Percentiles rank a stretch among this genome's conserved stretches.
These are phyloP conservation scores for Diaporthe amygdali DNA, from an alignment of 2,329 filamentous ascomycete genomes.

Conservation along the genomic window DNA sequence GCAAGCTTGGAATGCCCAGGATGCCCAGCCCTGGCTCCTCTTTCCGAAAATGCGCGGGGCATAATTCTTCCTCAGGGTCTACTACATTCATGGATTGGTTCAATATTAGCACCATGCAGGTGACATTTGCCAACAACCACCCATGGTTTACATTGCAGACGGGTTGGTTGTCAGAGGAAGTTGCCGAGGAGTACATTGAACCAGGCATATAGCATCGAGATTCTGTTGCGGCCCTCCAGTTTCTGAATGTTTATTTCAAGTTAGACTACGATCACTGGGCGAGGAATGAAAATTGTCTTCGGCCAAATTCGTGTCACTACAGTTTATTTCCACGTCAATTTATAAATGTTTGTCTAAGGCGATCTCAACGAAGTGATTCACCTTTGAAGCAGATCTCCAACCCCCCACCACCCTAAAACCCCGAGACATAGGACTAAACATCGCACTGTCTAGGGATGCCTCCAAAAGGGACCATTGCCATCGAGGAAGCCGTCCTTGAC, in stretches of 20 bases:
- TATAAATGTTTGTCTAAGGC: no score
- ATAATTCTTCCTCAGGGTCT: constrained; percentile 1
- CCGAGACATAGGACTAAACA: no score
- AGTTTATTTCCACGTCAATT: no score
- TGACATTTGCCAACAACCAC: neutral
- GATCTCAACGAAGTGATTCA: neutral
- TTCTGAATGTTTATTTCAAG: neutral
- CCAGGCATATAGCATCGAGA: neutral
- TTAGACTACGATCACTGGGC: neutral
- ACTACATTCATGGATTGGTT: neutral
- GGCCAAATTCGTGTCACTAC: neutral
- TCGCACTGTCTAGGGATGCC: constrained; percentile 15
- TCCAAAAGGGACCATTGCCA: constrained; percentile 37
- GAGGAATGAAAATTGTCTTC: no score
- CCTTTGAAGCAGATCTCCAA: no score
- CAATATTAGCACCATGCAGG: neutral
- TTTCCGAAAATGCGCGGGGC: neutral
- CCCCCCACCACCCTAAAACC: no score
- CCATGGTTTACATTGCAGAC: neutral
- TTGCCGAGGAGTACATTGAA: neutral
- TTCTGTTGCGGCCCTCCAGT: neutral
- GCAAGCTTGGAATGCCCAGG: neutral
- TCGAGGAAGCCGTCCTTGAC: constrained; percentile 42
- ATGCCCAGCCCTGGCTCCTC: neutral
- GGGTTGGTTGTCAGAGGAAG: neutral